Evolutionary conservation across 2,329 filamentous ascomycete genomes (phyloP), one percentile per base, ranked within the genome.

Genomic region (Diaporthe australafricana): DNA sequence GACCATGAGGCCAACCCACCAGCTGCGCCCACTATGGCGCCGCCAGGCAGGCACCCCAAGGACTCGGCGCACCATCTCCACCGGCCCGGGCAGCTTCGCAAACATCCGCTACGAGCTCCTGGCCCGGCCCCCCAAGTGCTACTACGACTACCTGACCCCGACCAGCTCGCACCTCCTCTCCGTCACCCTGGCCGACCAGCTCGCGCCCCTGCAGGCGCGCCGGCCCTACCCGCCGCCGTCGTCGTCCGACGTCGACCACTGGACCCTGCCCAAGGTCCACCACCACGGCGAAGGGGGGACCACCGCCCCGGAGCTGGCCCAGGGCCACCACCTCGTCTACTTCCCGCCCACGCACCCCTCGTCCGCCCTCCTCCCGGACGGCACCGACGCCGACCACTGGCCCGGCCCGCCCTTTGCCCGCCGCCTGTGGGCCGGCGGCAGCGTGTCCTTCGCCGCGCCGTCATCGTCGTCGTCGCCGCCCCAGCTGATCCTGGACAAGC

Each of bases 371-470:
- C 87, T 94, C 22, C 85, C 90, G 1, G 96, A 99, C 83, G 96
- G 96, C 71, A 97, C 95, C 1, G 96, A 98, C 80, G 85, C 89
- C 5, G 86, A 92, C 68, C 94, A 98, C 79, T 91, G 87, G 30
- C 96, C 96, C 0, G 94, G 92, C 1, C 79, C 80, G 5, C 90
- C 91, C 1, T 98, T 93, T 79, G 87, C 87, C 65, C 89, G 93
- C 27, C 91, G 96, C 22, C 90, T 99, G 84, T 99, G 96, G 96
- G 94, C 94, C 17, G 95, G 95, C 40, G 96, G 96, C 0, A 87
- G 87, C 50, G 82, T 98, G 11, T 79, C 79, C 1, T 93, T 93
- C 76, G 80, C 82, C 22, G 72, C 14, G 52, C 52, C 52, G 48
- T n/a, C 22, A n/a, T 1, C 22, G 48, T n/a, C 48, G 48, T 9